phyloP scores from a whole-genome alignment of 2,329 filamentous ascomycete genomes.

The Hymenoscyphus fraxineus region DNA sequence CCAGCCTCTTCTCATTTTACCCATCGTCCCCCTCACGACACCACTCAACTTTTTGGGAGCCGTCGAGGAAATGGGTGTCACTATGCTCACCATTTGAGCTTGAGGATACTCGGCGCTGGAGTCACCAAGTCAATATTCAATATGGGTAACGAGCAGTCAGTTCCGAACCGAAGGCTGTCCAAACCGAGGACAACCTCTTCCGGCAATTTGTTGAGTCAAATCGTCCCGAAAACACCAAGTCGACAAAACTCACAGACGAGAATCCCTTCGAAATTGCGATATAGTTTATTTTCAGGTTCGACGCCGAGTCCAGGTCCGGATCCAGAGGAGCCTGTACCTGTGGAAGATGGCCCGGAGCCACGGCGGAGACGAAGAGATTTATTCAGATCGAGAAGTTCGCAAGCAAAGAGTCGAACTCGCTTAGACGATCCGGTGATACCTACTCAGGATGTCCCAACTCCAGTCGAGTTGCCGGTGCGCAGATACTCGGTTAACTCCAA shows the following conservation, averaged over 20 bases:
- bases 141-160: constrained; percentile 33
- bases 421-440: constrained; percentile 11
- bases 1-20: constrained; percentile 6
- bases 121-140: constrained; percentile 22
- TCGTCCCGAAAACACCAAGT: constrained; percentile 16
- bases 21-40: constrained; percentile 11
- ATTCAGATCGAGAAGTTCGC: constrained; percentile 29
- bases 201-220: constrained; percentile 21
- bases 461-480: constrained; percentile 10
- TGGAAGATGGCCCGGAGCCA: constrained; percentile 9
- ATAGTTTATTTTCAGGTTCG: constrained; percentile 13
- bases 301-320: neutral
- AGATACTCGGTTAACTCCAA: constrained; percentile 5
- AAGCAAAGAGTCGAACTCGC: constrained; percentile 5
- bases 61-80: constrained; percentile 20
- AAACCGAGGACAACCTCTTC: constrained; percentile 33
- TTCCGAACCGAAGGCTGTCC: constrained; percentile 29
- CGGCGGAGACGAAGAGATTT: constrained; percentile 22
- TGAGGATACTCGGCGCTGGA: neutral
- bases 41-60: constrained; percentile 6
- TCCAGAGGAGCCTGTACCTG: neutral
- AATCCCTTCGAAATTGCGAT: constrained; percentile 14
- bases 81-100: neutral
- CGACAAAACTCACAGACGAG: constrained; percentile 27
- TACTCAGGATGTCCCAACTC: constrained; percentile 8